Conservation (phyloP, 306 rosid species). For the Citrullus amarus region DNA sequence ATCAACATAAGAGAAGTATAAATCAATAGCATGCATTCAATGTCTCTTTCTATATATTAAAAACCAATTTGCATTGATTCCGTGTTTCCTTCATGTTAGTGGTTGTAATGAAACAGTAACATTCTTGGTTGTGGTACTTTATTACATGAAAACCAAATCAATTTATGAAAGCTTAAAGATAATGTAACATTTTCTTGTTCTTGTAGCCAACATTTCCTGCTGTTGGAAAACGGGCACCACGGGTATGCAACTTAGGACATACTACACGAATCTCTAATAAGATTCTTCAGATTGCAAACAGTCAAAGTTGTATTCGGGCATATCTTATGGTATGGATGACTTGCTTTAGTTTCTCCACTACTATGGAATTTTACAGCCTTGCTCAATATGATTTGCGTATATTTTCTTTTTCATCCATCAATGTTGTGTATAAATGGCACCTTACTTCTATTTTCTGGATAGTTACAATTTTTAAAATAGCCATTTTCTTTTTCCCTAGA, state of each 20-base stretch:
- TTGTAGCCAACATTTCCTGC: constrained; percentile 73
- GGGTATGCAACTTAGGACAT: constrained; percentile 84
- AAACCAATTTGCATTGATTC: background rate
- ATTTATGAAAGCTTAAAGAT: constrained; percentile 5
- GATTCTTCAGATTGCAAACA: constrained; percentile 58
- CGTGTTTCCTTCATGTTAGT: background rate
- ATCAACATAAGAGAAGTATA: background rate
- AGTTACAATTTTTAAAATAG: background rate
- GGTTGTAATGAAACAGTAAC: background rate
- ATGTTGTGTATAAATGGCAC: background rate
- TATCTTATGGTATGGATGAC: constrained; percentile 53
- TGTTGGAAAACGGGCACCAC: constrained; percentile 51
- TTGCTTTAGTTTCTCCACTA: background rate
- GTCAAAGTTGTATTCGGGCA: constrained; percentile 45
- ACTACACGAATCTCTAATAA: constrained; percentile 67
- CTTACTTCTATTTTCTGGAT: background rate
- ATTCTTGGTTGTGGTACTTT: background rate
- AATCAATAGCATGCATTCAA: background rate
- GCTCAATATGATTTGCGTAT: background rate
- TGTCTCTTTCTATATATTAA: background rate
- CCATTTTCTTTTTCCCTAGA: background rate
- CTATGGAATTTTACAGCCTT: background rate
- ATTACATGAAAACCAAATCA: background rate
- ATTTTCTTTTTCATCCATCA: too few species aligned
- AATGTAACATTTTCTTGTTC: constrained; percentile 11